Conservation (phyloP, 345 rosid species). For the Fremontodendron californicum region DNA sequence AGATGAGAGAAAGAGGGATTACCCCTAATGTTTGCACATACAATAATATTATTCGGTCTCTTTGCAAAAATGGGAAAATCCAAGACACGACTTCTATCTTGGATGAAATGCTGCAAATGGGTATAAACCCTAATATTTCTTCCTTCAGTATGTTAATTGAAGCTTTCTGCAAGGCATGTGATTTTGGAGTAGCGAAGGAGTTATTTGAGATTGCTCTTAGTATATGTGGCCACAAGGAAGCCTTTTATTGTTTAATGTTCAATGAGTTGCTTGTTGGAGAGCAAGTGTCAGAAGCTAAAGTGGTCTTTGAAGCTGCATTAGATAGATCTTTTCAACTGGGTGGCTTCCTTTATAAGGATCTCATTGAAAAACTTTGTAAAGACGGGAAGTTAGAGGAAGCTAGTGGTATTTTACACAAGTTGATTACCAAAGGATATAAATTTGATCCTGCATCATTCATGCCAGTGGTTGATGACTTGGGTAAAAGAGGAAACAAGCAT, state of each 20-base stretch:
- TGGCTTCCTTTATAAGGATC: conserved; percentile 59
- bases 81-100: conserved; percentile 72
- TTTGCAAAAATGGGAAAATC: conserved; percentile 72
- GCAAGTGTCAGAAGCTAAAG: conserved; percentile 57
- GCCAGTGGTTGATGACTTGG: conserved; percentile 84
- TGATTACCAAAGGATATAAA: conserved; percentile 63
- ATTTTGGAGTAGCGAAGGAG: conserved; percentile 63
- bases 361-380: conserved; percentile 66
- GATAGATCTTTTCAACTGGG: conserved; percentile 63
- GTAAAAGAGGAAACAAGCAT: conserved; percentile 57
- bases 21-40: conserved; percentile 78
- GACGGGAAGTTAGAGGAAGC: conserved; percentile 63
- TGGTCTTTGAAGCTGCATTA: conserved; percentile 64
- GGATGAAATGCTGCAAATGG: conserved; percentile 82
- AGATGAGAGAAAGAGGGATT: conserved; percentile 87
- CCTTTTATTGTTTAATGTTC: conserved; percentile 72
- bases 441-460: conserved; percentile 86
- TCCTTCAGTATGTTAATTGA: conserved; percentile 66
- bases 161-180: conserved; percentile 69
- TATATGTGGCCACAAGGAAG: conserved; percentile 80
- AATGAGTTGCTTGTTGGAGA: conserved; percentile 69
- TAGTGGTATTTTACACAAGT: conserved; percentile 47
- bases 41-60: conserved; percentile 67
- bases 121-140: conserved; percentile 60
- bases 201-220: conserved; percentile 72